Base-by-base conservation (phyloP, 306 rosid species). In the Quercus rubra region DNA sequence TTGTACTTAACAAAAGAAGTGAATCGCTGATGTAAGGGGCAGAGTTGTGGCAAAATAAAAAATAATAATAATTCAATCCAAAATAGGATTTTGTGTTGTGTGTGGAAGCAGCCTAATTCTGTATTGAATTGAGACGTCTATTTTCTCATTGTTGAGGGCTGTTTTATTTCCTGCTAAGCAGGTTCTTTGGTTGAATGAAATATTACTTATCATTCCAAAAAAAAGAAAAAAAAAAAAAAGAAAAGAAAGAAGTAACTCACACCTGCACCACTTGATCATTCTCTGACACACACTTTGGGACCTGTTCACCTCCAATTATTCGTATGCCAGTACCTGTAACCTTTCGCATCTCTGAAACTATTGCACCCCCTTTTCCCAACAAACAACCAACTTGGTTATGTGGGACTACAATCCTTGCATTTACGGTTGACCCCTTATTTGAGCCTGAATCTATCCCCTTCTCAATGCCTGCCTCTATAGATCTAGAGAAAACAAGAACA, bases 331-430 rank as follows among this genome's bases (percentile, higher is more conserved):
- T 83, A 61, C 98, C 93, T 4, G 98, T 95, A 78, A 80, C 88
- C 87, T 87, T 93, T 74, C 97, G 89, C 78, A 95, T 95, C 84
- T 93, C 99, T 33, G 99, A 78, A 71, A 95, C 81, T 73, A 93
- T 89, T 64, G 76, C 82, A 72, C 99, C 99, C 49, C 99, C 98
- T 87, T 91, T 95, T 84, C 99, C 99, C 85, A 95, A 74, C 83
- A 95, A 84, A 83, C 99, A 95, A 79, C 99, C 99, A 83, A 93
- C 98, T 83, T 93, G 99, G 87, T 83, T 89, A 74, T 93, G 73
- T 28, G 98, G 86, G 78, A 92, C 94, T 23, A 89, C 88, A 76
- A 95, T 93, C 56, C 93, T 85, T 51, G 96, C 98, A 31, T 83
- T 82, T 68, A 83, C 85, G 77, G 90, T 61, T 70, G 91, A 85